Conservation (phyloP, 2,329 filamentous ascomycete genomes). For the Trichophaea hybrida region DNA sequence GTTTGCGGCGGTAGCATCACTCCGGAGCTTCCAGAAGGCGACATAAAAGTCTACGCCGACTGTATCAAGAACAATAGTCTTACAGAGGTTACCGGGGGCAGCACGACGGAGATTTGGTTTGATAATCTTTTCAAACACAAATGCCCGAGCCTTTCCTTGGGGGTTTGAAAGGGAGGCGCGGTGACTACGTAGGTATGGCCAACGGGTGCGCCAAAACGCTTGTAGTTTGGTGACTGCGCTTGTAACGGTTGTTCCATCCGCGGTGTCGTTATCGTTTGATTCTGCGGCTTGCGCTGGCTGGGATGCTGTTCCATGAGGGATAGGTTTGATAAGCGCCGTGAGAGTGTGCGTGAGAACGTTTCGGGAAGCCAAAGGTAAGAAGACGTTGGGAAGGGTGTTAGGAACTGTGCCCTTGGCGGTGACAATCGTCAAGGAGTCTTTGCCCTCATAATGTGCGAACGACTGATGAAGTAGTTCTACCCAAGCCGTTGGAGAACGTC, state of each 20-base stretch:
- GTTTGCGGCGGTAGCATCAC: background rate
- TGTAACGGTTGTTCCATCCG: background rate
- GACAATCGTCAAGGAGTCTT: background rate
- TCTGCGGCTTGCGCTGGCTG: background rate
- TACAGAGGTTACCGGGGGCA: background rate
- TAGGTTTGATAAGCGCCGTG: background rate
- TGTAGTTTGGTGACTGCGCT: conserved; percentile 5
- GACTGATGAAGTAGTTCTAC: background rate
- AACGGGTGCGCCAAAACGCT: conserved; percentile 3
- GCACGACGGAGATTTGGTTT: background rate
- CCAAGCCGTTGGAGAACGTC: background rate
- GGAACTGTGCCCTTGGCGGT: background rate
- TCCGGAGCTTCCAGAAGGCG: background rate
- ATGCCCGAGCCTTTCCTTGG: conserved; percentile 2
- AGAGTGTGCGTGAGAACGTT: background rate
- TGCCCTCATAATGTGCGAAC: background rate
- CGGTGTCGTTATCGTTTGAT: background rate
- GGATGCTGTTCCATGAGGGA: background rate
- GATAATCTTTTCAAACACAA: background rate
- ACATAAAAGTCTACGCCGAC: background rate
- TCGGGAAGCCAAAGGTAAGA: background rate
- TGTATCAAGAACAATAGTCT: background rate
- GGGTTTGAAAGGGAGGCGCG: background rate
- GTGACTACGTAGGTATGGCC: background rate
- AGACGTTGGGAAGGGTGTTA: background rate